A percentile compares a stretch with the other conserved stretches of the same genome.
Conservation (phyloP, 495 filamentous ascomycete genomes). For the Hypoxylon rickii region DNA sequence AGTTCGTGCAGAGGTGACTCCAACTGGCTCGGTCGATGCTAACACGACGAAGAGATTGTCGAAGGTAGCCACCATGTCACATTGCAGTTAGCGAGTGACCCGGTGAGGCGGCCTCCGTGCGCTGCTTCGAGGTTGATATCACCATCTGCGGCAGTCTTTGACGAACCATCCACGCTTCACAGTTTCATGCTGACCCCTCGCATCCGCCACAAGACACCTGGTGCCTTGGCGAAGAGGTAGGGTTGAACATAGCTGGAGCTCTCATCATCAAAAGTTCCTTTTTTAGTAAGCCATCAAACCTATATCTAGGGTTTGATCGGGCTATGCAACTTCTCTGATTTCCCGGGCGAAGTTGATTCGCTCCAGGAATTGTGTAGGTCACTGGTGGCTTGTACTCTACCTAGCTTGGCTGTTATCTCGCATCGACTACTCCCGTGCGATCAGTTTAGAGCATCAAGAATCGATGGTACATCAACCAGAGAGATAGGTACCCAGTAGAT, state of each 20-base stretch:
- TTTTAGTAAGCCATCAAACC: too few species aligned
- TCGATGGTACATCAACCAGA: too few species aligned
- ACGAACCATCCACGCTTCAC: not conserved
- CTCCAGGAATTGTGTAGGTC: conserved; percentile 1
- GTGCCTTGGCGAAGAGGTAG: too few species aligned
- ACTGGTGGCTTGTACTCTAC: conserved; percentile 3
- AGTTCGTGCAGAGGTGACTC: too few species aligned
- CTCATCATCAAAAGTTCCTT: not conserved
- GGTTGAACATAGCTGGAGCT: not conserved
- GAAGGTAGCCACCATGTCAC: conserved; percentile 14
- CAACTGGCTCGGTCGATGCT: too few species aligned
- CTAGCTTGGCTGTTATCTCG: conserved; percentile 4
- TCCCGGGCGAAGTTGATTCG: conserved; percentile 13
- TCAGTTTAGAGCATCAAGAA: not conserved
- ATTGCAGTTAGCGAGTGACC: conserved; percentile 2
- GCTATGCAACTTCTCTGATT: not conserved
- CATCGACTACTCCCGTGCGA: conserved; percentile 10
- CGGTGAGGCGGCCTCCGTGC: conserved; percentile 7
- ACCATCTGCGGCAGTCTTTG: conserved; percentile 8
- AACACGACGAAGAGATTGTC: not conserved
- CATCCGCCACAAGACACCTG: conserved; percentile 1
- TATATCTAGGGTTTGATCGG: conserved; percentile 13
- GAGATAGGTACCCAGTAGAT: too few species aligned
- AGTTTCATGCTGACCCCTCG: conserved; percentile 5
- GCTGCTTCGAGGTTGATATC: conserved; percentile 1